Evolutionary conservation across 768 basidiomycete genomes (phyloP), one percentile per base, ranked within the genome.

Genomic region (Rhodosporidiobolus sp.): DNA sequence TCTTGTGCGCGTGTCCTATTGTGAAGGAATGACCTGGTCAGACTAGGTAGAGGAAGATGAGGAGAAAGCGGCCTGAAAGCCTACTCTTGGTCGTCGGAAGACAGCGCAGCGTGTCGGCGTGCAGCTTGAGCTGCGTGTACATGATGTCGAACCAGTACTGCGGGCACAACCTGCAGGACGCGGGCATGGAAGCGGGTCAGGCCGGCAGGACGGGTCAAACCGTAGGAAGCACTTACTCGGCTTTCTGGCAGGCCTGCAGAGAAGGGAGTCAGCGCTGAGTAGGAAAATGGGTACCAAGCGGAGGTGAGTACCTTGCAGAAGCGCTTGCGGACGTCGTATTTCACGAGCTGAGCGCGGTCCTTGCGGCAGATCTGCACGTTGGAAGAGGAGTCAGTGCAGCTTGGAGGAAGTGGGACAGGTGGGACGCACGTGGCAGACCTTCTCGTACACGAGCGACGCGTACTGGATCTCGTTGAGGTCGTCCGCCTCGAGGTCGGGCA

Each of bases 401-500:
- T 45, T 28, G 24, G 26, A 19, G 11, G 30, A 48, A 49, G 14
- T 30, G 26, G 10, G 10, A 35, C 38, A 52, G 6, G 3, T 10
- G 34, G 28, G 11, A 46, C 63, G 28, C 5, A 65, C 64, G 38
- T 49, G 46, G 54, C 64, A 65, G 54, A 34, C 32, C 43, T 55
- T 45, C 9, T 65, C 64, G 45, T 56, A 65, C 45, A 65, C 17
- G 17, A 65, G 22, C 10, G 54, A 28, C 4, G 64, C 64, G 30
- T 56, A 65, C 19, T 45, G 45, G 30, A 34, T 26, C 24, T 65
- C 55, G 30, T 30, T 46, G 19, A 65, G 22, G 64, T 56, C 64
- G 9, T 65, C 64, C 20, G 63, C 63, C 35, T 43, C 54, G 30
- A 65, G 45, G 32, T 56, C 45, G 28, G 64, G 54, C 28, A 65